A percentile compares a stretch with the other conserved stretches of the same genome.
phyloP scores from a whole-genome alignment of 805 yeast genomes.

The Komagataella phaffii region DNA sequence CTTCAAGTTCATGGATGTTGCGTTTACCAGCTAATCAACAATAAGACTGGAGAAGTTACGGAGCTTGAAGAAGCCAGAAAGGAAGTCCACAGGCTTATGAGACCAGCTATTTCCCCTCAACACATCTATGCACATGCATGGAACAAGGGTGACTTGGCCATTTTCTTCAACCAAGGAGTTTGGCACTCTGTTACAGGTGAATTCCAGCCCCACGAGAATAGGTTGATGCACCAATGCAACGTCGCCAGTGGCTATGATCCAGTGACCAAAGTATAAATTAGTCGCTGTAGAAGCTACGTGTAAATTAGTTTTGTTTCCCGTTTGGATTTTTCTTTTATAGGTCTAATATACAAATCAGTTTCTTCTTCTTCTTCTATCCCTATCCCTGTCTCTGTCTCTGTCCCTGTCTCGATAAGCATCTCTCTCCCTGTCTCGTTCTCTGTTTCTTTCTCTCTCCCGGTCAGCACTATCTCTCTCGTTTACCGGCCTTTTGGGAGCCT shows the following conservation, averaged over 20 bases:
- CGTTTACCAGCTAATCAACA: conserved; percentile 45
- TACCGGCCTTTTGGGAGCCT: conserved; percentile 1
- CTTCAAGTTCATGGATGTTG: conserved; percentile 86
- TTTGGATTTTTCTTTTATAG: background rate
- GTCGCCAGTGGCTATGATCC: conserved; percentile 78
- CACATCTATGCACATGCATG: conserved; percentile 72
- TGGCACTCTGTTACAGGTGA: conserved; percentile 92
- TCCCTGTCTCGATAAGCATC: background rate
- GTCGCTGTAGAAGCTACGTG: background rate
- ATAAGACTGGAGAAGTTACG: conserved; percentile 42
- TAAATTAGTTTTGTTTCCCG: background rate
- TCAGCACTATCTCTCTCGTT: conserved; percentile 1
- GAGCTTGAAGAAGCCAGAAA: conserved; percentile 65
- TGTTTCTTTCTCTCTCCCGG: conserved; percentile 1
- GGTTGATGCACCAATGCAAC: conserved; percentile 91
- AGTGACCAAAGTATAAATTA: background rate
- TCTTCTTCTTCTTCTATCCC: background rate
- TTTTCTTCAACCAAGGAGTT: conserved; percentile 80
- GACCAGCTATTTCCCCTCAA: conserved; percentile 72
- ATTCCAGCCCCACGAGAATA: conserved; percentile 60
- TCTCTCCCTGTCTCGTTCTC: background rate
- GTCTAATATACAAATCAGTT: background rate
- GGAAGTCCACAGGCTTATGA: conserved; percentile 60
- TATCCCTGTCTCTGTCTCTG: background rate
- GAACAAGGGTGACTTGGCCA: conserved; percentile 74